Conservation (phyloP, 2,329 filamentous ascomycete genomes). For the Magnaporthiopsis poae region DNA sequence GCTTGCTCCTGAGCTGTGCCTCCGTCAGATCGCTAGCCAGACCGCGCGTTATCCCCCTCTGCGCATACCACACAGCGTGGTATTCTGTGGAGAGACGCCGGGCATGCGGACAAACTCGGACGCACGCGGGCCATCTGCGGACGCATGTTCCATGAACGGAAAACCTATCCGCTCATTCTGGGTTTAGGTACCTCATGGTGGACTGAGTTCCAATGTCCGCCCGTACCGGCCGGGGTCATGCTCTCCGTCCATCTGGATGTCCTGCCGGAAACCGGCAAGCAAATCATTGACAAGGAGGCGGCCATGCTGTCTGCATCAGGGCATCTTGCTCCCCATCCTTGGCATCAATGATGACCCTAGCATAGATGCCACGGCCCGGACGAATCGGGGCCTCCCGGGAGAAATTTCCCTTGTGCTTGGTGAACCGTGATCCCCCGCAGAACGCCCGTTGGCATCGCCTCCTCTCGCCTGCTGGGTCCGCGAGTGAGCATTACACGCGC, state of each 20-base stretch:
- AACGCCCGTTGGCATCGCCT: background rate
- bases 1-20: no score
- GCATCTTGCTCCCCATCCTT: no score
- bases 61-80: background rate
- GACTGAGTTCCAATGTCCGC: no score
- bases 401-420: background rate
- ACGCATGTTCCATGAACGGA: background rate
- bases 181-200: no score
- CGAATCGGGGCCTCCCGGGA: no score
- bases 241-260: background rate
- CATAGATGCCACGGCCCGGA: no score
- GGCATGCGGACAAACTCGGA: background rate
- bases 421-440: background rate
- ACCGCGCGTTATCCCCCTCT: background rate
- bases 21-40: background rate
- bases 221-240: background rate
- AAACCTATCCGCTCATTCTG: no score
- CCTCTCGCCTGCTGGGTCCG: no score
- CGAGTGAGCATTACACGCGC: background rate
- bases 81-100: background rate
- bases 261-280: no score
- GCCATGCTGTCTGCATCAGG: no score
- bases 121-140: background rate
- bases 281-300: no score
- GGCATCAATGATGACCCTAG: no score